Base-by-base conservation (phyloP, 1,139 yeast species). In the Blastobotrys ciferrii region DNA sequence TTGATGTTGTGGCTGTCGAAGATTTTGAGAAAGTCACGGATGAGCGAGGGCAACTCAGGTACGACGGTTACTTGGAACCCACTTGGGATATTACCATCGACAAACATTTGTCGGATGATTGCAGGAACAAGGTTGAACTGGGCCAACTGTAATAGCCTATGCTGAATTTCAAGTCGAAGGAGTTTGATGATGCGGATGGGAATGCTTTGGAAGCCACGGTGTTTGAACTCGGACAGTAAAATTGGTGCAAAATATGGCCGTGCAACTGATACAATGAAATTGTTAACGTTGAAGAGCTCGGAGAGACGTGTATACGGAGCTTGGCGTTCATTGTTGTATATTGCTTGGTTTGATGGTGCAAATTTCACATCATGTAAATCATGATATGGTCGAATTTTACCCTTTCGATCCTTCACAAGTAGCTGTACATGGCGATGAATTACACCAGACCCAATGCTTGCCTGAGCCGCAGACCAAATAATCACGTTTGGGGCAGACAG, bases 201-300 rank as follows among this genome's bases (percentile, higher is more conserved):
- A 69, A 77, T 64, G 57, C 76, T 65, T 50, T 69, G 65, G 59
- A 76, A 69, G 46, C 80, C 74, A 46, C 78, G 65, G 62, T 87
- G 94, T 59, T 84, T 84, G 61, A 88, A 75, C 61, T 89, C 97
- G 55, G 87, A 85, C 33, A 86, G 81, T 43, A 92, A 77, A 46
- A 91, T 72, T 0, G 98, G 97, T 0, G 97, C 96, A 57, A 91
- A 72, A 61, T 92, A 91, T 0, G 98, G 97, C 52, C 97, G 77
- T 11, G 98, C 96, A 57, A 91, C 74, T 31, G 96, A 86, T 0
- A 89, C 88, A 20, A 92, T 76, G 61, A 88, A 91, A 65, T 89
- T 94, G 67, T 92, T 92, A 18, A 92, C 98, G 61, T 92, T 92
- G 71, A 91, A 92, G 51, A 91, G 74, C 64, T 92, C 98, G 0